Base-by-base conservation (phyloP, 148 eudicot genomes). In the Arctostaphylos glauca region DNA sequence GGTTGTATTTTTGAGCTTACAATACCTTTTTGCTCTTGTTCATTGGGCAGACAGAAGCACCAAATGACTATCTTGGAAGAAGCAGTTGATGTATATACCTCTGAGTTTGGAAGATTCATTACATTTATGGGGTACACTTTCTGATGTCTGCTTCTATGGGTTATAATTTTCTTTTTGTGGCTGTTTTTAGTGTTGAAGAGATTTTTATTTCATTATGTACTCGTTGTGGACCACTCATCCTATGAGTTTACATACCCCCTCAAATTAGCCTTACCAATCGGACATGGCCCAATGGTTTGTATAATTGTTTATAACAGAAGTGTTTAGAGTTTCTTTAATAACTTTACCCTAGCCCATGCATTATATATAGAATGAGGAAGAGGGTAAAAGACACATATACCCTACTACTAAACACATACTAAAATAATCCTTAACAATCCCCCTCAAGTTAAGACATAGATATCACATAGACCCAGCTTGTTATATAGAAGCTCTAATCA, bases 91-190 rank as follows among this genome's bases (percentile, higher is more conserved):
- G 79, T 88, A 44, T 96, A 96, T 84, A 91, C 94, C 54, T 86
- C 91, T 86, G 99, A 96, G 86, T 94, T 93, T 84, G 94, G 92
- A 89, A 90, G 98, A 84, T 91, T 90, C 87, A 79, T 93, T 70
- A 90, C 84, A 82, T 96, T 96, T 87, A 90, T 93, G 82, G 90
- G 98, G 99, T 96, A 90, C 82, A 76, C 16, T 70, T 81, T 78
- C 79, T 53, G 19, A 62, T 80, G 81, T 53, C 80, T 44, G n/a
- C 47, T 80, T 9, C 44, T 64, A 3, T 46, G 0, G 21, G 23
- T 74, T 8, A 25, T 25, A 73, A 7, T 13, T 50, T 70, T n/a
- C 62, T 52, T 2, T 66, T 21, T 25, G 41, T 50, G n/a, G 31
- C 55, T 52, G 12, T 83, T 52, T 53, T 54, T 10, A 47, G 53